A percentile compares a stretch with the other conserved stretches of the same genome.
Conservation (phyloP, 345 rosid genomes). For the Brassica rapa region DNA sequence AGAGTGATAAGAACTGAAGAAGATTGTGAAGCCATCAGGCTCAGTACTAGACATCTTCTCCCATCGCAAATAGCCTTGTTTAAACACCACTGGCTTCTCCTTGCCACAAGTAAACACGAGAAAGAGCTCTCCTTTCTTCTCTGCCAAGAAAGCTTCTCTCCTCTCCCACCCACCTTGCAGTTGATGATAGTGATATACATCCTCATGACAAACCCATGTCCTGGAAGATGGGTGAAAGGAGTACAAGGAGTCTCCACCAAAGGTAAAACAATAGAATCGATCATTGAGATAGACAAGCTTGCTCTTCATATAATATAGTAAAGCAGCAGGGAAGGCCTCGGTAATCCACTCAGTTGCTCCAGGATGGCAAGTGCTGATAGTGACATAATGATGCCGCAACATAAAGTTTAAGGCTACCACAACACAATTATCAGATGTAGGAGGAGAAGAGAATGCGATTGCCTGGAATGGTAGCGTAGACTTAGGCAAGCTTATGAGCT, state of each 20-base stretch:
- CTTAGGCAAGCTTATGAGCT: conserved; percentile 3
- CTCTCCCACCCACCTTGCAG: not conserved
- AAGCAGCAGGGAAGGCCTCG: not conserved
- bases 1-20: not conserved
- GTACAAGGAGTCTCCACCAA: not conserved
- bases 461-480: not conserved
- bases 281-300: not conserved
- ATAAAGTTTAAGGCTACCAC: not conserved
- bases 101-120: not conserved
- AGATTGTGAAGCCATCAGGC: not conserved
- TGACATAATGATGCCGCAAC: not conserved
- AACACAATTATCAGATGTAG: not conserved
- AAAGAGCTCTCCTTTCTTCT: not conserved
- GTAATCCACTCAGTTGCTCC: not conserved
- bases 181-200: not conserved
- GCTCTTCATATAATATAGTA: not conserved
- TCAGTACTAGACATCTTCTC: not conserved
- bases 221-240: conserved; percentile 1
- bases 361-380: not conserved
- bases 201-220: not conserved
- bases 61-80: not conserved
- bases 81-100: not conserved
- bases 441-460: not conserved
- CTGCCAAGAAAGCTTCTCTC: not conserved
- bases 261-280: not conserved